Evolutionary conservation across 176 grass and related monocot genomes (phyloP), one percentile per base, ranked within the genome.

Genomic region (Oryza brachyantha): DNA sequence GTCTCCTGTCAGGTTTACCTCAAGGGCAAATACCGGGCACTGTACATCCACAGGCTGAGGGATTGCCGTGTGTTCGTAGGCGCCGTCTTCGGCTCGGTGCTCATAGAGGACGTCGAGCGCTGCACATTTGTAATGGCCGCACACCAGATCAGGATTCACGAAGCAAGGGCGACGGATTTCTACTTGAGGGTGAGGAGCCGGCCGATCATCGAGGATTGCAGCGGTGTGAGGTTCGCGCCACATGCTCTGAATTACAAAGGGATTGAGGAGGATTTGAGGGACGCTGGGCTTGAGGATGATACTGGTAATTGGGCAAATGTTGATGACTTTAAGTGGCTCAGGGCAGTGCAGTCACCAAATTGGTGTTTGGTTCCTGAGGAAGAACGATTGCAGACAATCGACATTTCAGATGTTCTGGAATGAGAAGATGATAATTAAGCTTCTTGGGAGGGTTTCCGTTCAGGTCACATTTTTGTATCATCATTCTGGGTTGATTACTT

Each of bases 261-360:
- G 24, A 90, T 97, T 14, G 85, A 86, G 61, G 83, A 82, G 9
- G 94, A 97, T 76, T 29, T 97, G 73, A 88, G 26, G 68, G 91
- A 90, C 38, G 92, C 84, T 13, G 85, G 81, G 3, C 88, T 97
- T 3, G 63, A 62, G 28, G 91, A 90, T 50, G 94, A 97, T 55
- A 92, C 87, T 7, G 87, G 87, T 32, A 97, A 97, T 19, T 97
- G 91, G 87, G 87, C 85, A 1, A 90, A 90, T 84, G 91, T 94
- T 3, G 94, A 97, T 86, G 94, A 94, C 79, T 94, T 97, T 82
- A 94, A 92, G 76, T 97, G 94, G 94, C 84, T 97, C 55, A 87
- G 89, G 79, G 84, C 91, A 72, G 74, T 97, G 50, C 91, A 94
- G 35, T 97, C 91, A 8, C 94, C 94, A 0, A 97, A 97, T 48